Evolutionary conservation across 208 protist genomes (phyloP).

Genomic region (Acanthamoeba sp.): DNA sequence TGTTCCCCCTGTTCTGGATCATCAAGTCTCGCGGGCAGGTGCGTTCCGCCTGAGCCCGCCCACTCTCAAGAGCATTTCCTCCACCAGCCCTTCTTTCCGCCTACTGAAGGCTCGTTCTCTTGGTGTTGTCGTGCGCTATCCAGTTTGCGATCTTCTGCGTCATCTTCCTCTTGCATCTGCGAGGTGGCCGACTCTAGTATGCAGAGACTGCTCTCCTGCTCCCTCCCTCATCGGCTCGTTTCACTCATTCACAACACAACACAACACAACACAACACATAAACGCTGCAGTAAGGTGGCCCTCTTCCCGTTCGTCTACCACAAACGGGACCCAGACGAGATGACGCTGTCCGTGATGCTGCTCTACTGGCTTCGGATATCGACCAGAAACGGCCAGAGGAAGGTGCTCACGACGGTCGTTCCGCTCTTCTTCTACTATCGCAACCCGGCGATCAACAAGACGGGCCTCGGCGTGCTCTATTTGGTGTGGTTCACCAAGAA

Average conservation of each 20-base stretch:
- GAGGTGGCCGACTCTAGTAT: no score
- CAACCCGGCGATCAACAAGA: neutral
- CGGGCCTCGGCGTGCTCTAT: neutral
- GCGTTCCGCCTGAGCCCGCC: no score
- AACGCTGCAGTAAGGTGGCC: neutral
- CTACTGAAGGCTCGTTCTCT: no score
- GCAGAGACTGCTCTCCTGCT: no score
- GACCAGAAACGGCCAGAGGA: neutral
- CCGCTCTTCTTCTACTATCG: constrained; percentile 43
- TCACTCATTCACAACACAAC: neutral
- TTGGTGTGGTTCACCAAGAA: neutral
- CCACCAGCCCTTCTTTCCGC: no score
- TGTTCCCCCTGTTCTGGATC: no score
- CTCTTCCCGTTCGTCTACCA: neutral
- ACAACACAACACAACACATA: neutral
- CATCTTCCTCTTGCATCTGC: no score
- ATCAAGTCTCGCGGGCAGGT: no score
- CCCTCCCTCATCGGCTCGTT: no score
- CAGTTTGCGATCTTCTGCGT: neutral
- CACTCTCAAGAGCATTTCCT: no score
- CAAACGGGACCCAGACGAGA: neutral
- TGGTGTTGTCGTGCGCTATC: neutral
- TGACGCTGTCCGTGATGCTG: neutral
- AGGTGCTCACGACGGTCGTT: neutral
- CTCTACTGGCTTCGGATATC: neutral